phyloP scores from a whole-genome alignment of 2,329 filamentous ascomycete genomes.

The Aureobasidium sp. region DNA sequence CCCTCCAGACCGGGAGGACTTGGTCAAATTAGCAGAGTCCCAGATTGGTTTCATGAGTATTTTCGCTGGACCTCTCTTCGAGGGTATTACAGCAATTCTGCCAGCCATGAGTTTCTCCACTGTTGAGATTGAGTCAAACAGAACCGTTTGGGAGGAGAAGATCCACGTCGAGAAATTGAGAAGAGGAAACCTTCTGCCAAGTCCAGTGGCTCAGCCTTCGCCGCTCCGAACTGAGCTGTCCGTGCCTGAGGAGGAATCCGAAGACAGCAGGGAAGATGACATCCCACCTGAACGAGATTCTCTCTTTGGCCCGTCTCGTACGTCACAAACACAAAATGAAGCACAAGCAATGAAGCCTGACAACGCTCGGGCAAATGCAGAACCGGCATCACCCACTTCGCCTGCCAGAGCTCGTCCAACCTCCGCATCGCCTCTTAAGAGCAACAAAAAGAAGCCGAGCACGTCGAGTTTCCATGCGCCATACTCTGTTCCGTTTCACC shows the following conservation, averaged over 20 bases:
- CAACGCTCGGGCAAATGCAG: neutral
- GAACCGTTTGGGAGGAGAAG: slow-evolving; percentile 60
- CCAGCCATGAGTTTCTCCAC: slow-evolving; percentile 79
- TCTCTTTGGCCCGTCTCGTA: slow-evolving; percentile 6
- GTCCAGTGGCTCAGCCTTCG: neutral
- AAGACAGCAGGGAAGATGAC: slow-evolving; percentile 21
- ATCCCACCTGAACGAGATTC: slow-evolving; percentile 20
- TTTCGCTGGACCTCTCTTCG: slow-evolving; percentile 87
- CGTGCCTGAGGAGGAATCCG: slow-evolving; percentile 22
- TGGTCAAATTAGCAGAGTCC: slow-evolving; percentile 71
- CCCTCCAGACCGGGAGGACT: slow-evolving; percentile 72
- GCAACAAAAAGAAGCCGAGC: slow-evolving; percentile 5
- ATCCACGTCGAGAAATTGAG: slow-evolving; percentile 56
- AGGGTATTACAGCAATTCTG: slow-evolving; percentile 76
- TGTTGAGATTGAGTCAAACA: slow-evolving; percentile 72
- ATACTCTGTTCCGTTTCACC: slow-evolving; percentile 16
- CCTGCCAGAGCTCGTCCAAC: neutral
- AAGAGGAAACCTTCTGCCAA: slow-evolving; percentile 21
- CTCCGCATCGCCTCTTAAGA: slow-evolving; percentile 5
- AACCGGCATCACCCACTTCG: slow-evolving; percentile 7
- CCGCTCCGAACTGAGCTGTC: slow-evolving; percentile 20
- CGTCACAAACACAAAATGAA: neutral
- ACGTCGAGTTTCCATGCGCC: slow-evolving; percentile 4
- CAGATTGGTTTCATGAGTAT: slow-evolving; percentile 96
- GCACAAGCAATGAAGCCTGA: neutral